Base-by-base conservation (phyloP, 2,329 filamentous ascomycete species). In the Fusarium pseudonygamai region DNA sequence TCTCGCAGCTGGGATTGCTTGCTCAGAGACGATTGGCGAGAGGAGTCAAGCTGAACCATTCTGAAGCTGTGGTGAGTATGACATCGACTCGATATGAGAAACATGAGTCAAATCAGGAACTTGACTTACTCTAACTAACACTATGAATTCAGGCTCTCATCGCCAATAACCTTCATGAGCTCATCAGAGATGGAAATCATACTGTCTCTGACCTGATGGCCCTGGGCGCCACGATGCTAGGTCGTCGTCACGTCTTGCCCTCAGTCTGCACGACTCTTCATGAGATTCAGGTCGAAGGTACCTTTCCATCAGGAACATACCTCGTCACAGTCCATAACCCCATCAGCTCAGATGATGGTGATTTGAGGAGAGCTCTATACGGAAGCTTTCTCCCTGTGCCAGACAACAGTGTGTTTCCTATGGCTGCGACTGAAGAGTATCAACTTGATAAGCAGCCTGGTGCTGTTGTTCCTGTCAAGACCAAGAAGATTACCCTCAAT, bases 121-220 rank as follows among this genome's bases (percentile, higher is more conserved):
- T 62, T 62, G 42, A 22, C 52, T 42, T 60, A 14, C 42, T 30
- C 34, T 30, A 39, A 62, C 62, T 71, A 61, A 72, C 47, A 67
- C 62, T 36, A 37, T 53, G 22, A 28, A 50, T 15, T 28, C 46
- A 93, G 91, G 93, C 92, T 34, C 88, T 95, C 75, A 97, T 98
- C 79, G 92, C 95, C 71, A 95, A 90, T 80, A 95, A 95, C 82
- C 88, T 98, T 56, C 96, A 98, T 83, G 96, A 98, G 88, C 92
- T 98, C 78, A 97, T 98, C 82, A 95, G 96, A 82, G 96, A 98
- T 96, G 96, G 96, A 80, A 91, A 93, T 76, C 94, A 98, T 84
- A 93, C 89, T 20, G 96, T 98, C 60, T 92, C 95, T 43, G 95
- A 97, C 82, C 93, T 98, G 80, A 98, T 98, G 95, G 86, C 90